A percentile compares a stretch with the other conserved stretches of the same genome.
Conservation (phyloP, 1,284 basidiomycete genomes). For the Cutaneotrichosporon daszewskae region DNA sequence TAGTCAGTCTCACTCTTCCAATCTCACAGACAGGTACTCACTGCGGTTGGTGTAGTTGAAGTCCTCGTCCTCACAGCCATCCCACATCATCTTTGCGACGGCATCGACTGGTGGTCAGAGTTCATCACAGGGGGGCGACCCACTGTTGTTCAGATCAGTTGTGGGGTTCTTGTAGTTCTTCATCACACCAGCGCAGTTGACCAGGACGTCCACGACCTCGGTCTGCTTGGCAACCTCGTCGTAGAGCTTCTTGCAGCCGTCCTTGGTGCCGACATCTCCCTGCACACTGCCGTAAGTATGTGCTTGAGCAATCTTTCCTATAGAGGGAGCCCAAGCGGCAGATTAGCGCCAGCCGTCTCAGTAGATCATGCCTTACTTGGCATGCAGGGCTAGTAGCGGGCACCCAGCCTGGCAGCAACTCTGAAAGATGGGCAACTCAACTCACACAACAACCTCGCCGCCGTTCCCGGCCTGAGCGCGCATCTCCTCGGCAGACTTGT, state of each 20-base stretch:
- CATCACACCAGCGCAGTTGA: slow-evolving; percentile 43
- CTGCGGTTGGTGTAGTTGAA: slow-evolving; percentile 25
- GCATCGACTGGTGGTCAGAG: slow-evolving; percentile 24
- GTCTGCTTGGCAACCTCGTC: slow-evolving; percentile 29
- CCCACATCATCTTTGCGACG: slow-evolving; percentile 35
- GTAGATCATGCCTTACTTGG: too few relatives aligned
- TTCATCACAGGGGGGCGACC: slow-evolving; percentile 4
- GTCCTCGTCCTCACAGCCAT: slow-evolving; percentile 34
- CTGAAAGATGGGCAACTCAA: background rate
- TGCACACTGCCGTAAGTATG: slow-evolving; percentile 25
- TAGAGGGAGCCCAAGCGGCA: too few relatives aligned
- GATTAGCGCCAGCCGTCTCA: too few relatives aligned
- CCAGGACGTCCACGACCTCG: slow-evolving; percentile 33
- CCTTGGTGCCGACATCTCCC: slow-evolving; percentile 44
- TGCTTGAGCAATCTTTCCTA: background rate
- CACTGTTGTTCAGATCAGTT: slow-evolving; percentile 31
- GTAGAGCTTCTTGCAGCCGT: slow-evolving; percentile 31
- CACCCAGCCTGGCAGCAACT: too few relatives aligned
- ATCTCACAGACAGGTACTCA: slow-evolving; percentile 3
- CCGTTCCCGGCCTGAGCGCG: slow-evolving; percentile 14
- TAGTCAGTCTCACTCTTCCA: slow-evolving; percentile 1
- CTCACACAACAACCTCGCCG: slow-evolving; percentile 16
- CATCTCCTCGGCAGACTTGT: slow-evolving; percentile 38
- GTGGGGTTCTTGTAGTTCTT: slow-evolving; percentile 25
- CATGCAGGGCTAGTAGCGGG: too few relatives aligned